These are phyloP conservation scores for Starmera amethionina DNA, from an alignment of 805 yeast genomes.

Conservation along the genomic window DNA sequence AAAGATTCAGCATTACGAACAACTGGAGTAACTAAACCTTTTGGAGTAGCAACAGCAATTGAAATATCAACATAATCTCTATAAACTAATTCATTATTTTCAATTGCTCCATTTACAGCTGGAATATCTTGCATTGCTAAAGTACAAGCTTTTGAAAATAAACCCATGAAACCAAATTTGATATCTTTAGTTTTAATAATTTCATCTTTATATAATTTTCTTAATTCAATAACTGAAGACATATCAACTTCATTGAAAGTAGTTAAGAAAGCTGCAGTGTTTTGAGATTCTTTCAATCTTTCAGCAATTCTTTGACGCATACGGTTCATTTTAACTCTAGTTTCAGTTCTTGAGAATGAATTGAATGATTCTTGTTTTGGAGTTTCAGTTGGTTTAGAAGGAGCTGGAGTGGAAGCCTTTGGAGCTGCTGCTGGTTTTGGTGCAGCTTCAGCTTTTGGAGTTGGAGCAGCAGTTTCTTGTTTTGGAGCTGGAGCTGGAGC, in stretches of 20 bases:
- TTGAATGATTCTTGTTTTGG: constrained; percentile 23
- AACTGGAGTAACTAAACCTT: constrained; percentile 97
- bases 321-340: constrained; percentile 96
- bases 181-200: constrained; percentile 86
- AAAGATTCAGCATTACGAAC: constrained; percentile 94
- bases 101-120: constrained; percentile 91
- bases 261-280: constrained; percentile 96
- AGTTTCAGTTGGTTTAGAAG: constrained; percentile 3
- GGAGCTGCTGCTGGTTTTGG: constrained; percentile 17
- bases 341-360: constrained; percentile 73
- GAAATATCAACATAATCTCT: constrained; percentile 95
- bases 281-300: constrained; percentile 97
- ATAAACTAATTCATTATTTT: constrained; percentile 87
- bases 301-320: constrained; percentile 98
- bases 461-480: constrained; percentile 13
- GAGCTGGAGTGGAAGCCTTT: constrained; percentile 21
- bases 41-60: constrained; percentile 97
- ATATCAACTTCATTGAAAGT: constrained; percentile 98
- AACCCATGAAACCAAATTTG: constrained; percentile 98
- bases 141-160: constrained; percentile 87
- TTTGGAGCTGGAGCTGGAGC: constrained; percentile 18
- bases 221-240: constrained; percentile 84
- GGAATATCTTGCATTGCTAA: constrained; percentile 93
- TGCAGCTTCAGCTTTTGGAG: constrained; percentile 12
- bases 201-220: constrained; percentile 96